Evolutionary conservation across 352 stramenopile genomes (phyloP).

Genomic region (Phytopythium boreale): DNA sequence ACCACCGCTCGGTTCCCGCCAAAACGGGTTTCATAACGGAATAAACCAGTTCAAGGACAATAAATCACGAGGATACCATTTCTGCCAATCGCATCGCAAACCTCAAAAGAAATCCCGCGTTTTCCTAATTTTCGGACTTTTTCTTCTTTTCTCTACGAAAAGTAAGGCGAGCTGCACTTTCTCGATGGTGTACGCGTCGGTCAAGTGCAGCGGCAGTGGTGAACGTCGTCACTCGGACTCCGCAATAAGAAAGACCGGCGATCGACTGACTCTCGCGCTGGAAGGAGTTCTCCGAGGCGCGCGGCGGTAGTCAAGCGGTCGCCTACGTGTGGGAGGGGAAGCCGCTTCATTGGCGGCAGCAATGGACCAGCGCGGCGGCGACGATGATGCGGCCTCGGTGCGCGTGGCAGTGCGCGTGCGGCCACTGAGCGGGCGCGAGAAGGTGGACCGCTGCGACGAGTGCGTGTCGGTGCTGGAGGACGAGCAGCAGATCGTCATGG

Average conservation of each 20-base stretch:
- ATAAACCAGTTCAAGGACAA: not conserved
- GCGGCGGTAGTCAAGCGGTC: not conserved
- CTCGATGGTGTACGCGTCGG: not conserved
- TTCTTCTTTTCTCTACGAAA: not conserved
- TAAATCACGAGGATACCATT: not conserved
- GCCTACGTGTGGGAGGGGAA: no score
- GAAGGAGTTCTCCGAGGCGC: not conserved
- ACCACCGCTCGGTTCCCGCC: not conserved
- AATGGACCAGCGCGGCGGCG: conserved; percentile 5
- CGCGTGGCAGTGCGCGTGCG: conserved; percentile 84
- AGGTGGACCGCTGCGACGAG: conserved; percentile 87
- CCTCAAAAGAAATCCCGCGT: not conserved
- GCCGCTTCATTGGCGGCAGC: not conserved
- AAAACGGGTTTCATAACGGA: not conserved
- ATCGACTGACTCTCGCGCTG: not conserved
- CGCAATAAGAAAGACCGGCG: not conserved
- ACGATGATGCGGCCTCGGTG: conserved; percentile 63
- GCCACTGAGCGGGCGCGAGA: conserved; percentile 84
- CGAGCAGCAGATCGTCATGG: conserved; percentile 84
- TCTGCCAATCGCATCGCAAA: not conserved
- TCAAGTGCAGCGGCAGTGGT: not conserved
- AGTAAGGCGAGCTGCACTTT: not conserved
- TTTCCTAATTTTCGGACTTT: not conserved
- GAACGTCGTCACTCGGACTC: not conserved
- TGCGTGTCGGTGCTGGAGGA: conserved; percentile 82